Evolutionary conservation across 2,329 filamentous ascomycete species (phyloP).

Genomic region (Phyllosticta ampelicida): DNA sequence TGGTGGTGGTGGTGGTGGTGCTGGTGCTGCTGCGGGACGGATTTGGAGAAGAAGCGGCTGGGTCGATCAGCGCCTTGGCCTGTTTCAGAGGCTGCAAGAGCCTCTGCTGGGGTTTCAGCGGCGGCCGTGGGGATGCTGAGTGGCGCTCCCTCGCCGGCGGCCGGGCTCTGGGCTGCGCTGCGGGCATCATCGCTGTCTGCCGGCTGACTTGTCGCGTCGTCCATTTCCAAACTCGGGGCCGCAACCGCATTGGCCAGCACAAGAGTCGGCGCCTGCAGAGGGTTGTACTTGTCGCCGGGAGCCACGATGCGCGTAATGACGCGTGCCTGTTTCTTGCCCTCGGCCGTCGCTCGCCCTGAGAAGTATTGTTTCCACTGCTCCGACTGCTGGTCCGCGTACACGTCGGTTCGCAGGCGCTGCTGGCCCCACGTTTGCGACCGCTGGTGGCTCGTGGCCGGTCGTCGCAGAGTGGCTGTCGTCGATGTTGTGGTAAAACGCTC

Average conservation of each 20-base stretch:
- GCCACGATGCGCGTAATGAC: conserved; percentile 32
- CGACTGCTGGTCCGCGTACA: not conserved
- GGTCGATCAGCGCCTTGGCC: conserved; percentile 22
- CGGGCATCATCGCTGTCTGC: conserved; percentile 29
- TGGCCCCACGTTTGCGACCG: conserved; percentile 60
- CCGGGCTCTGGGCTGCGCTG: conserved; percentile 29
- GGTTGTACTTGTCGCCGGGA: conserved; percentile 30
- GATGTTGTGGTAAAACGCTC: conserved; percentile 43
- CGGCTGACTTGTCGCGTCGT: conserved; percentile 27
- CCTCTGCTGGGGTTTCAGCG: conserved; percentile 11
- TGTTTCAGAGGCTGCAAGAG: conserved; percentile 10
- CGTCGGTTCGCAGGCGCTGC: conserved; percentile 20
- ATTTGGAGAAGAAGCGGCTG: conserved; percentile 40
- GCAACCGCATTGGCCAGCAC: conserved; percentile 35
- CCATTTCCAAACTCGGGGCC: conserved; percentile 22
- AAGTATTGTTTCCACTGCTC: conserved; percentile 28
- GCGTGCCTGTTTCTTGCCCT: conserved; percentile 24
- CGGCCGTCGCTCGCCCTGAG: conserved; percentile 10
- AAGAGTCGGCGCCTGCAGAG: conserved; percentile 31
- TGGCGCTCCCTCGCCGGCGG: conserved; percentile 19
- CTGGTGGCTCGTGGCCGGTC: conserved; percentile 71
- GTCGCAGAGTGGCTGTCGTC: conserved; percentile 54
- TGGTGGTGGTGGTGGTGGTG: too few species aligned
- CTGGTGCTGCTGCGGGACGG: not conserved
- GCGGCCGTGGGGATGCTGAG: conserved; percentile 1